These are phyloP conservation scores for Sphagnum magellanicum DNA, from an alignment of 228 moss, liverwort and hornwort species.

Conservation along the genomic window DNA sequence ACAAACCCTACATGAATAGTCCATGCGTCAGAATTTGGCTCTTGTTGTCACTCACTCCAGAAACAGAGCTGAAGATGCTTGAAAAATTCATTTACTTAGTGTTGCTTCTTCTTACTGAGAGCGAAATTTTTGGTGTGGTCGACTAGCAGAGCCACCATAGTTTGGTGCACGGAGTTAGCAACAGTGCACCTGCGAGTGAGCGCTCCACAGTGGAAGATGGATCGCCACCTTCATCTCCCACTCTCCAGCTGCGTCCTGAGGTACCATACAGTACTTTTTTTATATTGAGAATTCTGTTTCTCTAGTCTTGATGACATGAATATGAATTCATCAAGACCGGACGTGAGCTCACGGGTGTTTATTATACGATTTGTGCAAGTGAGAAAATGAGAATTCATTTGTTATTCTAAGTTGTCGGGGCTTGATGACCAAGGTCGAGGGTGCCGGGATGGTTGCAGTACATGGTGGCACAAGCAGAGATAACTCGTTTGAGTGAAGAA, in stretches of 20 bases:
- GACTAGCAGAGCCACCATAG: neutral
- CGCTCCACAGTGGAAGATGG: conserved; percentile 50
- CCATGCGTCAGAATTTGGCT: too few species aligned
- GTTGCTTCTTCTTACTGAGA: neutral
- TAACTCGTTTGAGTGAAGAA: conserved; percentile 26
- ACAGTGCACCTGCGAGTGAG: conserved; percentile 13
- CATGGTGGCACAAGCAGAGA: conserved; percentile 26
- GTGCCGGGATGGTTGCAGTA: conserved; percentile 14
- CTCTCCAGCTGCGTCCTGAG: conserved; percentile 32
- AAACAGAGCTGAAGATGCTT: neutral
- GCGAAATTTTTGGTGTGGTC: neutral
- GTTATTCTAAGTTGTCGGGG: neutral
- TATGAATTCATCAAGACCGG: too few species aligned
- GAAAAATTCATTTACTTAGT: neutral
- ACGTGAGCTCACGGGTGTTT: too few species aligned
- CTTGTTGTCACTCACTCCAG: too few species aligned
- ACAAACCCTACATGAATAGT: too few species aligned
- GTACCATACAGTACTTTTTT: conserved; percentile 5
- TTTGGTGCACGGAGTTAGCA: conserved; percentile 15
- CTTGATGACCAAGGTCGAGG: neutral
- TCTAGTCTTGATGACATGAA: too few species aligned
- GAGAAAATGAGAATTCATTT: too few species aligned
- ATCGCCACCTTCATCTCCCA: conserved; percentile 31
- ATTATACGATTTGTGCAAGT: too few species aligned
- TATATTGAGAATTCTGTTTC: too few species aligned